A percentile compares a stretch with the other conserved stretches of the same genome.
phyloP scores from a whole-genome alignment of 2,329 filamentous ascomycete genomes.

The Beauveria sp. region DNA sequence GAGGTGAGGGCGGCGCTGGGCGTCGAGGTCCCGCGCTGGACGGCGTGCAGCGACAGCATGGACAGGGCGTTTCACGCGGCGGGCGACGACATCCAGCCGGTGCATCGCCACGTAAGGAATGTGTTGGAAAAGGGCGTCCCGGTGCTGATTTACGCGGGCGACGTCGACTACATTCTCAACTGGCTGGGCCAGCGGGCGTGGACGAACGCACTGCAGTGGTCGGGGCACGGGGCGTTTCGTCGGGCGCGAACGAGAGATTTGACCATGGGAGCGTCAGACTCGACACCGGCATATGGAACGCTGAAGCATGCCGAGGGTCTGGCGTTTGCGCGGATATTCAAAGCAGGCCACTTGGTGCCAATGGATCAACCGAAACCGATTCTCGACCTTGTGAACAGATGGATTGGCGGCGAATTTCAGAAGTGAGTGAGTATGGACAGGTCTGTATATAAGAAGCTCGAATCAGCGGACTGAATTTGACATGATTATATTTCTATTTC shows the following conservation, averaged over 20 bases:
- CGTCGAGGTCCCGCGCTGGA: constrained; percentile 80
- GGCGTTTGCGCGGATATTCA: constrained; percentile 83
- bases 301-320: constrained; percentile 90
- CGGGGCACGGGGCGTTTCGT: constrained; percentile 74
- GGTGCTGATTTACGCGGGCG: constrained; percentile 87
- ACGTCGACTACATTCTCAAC: constrained; percentile 89
- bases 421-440: background rate
- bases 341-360: constrained; percentile 94
- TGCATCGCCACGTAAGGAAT: constrained; percentile 79
- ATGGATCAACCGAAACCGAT: constrained; percentile 88
- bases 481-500: background rate
- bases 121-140: constrained; percentile 78
- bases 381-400: constrained; percentile 91
- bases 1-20: constrained; percentile 82
- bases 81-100: constrained; percentile 98
- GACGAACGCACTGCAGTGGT: constrained; percentile 90
- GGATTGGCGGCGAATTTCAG: constrained; percentile 77
- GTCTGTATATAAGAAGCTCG: background rate
- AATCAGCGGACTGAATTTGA: background rate
- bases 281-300: constrained; percentile 53
- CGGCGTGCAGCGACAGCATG: constrained; percentile 97
- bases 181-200: constrained; percentile 97
- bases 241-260: constrained; percentile 64
- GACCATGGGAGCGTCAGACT: constrained; percentile 19
- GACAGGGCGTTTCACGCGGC: constrained; percentile 97